A percentile compares a stretch with the other conserved stretches of the same genome.
Conservation (phyloP, 768 basidiomycete species). For the Butyriboletus loyo region DNA sequence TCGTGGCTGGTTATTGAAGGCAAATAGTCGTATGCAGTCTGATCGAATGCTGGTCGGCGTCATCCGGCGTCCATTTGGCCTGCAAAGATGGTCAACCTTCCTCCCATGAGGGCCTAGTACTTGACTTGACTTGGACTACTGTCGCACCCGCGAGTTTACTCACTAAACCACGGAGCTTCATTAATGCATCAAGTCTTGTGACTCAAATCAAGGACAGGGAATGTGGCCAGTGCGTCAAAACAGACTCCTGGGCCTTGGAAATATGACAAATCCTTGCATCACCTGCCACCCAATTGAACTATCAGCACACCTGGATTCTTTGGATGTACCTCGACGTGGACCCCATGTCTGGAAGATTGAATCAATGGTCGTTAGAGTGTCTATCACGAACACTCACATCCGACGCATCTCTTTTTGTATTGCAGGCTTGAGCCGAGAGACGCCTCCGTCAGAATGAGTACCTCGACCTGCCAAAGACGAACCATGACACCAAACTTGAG, state of each 20-base stretch:
- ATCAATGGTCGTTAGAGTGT: background rate
- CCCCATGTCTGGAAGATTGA: constrained; percentile 50
- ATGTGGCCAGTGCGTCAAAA: background rate
- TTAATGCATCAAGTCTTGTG: background rate
- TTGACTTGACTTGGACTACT: background rate
- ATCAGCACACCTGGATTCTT: constrained; percentile 81
- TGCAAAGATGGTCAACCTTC: background rate
- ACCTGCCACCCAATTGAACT: constrained; percentile 41
- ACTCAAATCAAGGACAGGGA: background rate
- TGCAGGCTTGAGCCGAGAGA: constrained; percentile 86
- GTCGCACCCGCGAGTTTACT: background rate
- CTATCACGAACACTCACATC: constrained; percentile 44
- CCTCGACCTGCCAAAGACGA: constrained; percentile 64
- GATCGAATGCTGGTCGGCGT: background rate
- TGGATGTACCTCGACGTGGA: constrained; percentile 73
- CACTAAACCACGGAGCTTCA: background rate
- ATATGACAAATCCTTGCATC: background rate
- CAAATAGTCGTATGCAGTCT: background rate
- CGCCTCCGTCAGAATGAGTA: constrained; percentile 72
- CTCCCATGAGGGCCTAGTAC: background rate
- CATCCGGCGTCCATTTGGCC: background rate
- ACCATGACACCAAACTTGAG: background rate
- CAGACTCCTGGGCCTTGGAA: background rate
- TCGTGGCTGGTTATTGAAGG: background rate
- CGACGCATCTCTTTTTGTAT: constrained; percentile 79